Conservation (phyloP, 192 early-diverging fungal genomes). For the Phycomyces blakesleeanus region DNA sequence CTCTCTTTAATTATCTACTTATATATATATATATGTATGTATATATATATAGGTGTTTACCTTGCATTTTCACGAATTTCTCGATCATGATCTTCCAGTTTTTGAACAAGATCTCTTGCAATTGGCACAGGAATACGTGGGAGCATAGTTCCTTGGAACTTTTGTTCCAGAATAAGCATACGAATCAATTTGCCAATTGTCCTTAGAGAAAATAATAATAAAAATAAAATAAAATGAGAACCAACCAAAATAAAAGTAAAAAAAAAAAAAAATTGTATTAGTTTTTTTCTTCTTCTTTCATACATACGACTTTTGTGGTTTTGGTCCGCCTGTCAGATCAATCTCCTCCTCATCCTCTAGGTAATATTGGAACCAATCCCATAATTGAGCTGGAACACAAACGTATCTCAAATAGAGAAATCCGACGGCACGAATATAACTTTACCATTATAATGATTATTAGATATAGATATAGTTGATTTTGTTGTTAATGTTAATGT, state of each 20-base stretch:
- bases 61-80: slow-evolving; percentile 12
- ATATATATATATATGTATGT: no score
- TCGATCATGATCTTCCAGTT: slow-evolving; percentile 50
- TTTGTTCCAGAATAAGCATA: slow-evolving; percentile 67
- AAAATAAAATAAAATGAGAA: background rate
- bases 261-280: slow-evolving; percentile 1
- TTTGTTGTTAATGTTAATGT: background rate
- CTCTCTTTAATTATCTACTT: no score
- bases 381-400: slow-evolving; percentile 68
- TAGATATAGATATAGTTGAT: background rate
- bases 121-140: slow-evolving; percentile 82
- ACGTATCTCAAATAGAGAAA: slow-evolving; percentile 83
- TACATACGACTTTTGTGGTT: slow-evolving; percentile 56
- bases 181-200: slow-evolving; percentile 71
- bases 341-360: slow-evolving; percentile 80
- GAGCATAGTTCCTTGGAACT: slow-evolving; percentile 75
- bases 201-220: slow-evolving; percentile 31
- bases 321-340: slow-evolving; percentile 49
- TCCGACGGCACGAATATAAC: slow-evolving; percentile 73
- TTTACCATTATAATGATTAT: slow-evolving; percentile 16
- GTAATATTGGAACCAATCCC: slow-evolving; percentile 77
- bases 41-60: background rate
- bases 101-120: slow-evolving; percentile 67
- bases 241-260: background rate
- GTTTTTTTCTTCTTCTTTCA: background rate